These are phyloP conservation scores for Neonectria ditissima DNA, from an alignment of 2,329 filamentous ascomycete genomes.

Conservation along the genomic window DNA sequence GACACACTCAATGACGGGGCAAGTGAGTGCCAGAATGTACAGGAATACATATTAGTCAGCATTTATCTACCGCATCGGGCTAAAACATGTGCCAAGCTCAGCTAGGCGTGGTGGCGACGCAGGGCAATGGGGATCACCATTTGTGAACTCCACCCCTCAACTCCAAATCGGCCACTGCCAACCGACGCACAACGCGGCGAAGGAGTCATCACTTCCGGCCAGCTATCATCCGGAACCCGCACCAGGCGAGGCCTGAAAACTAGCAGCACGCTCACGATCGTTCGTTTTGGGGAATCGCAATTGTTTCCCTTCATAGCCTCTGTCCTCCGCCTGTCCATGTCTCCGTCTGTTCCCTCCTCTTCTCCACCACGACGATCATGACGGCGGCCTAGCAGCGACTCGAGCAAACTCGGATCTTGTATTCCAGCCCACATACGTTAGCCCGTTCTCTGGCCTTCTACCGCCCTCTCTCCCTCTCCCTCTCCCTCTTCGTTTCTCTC, in stretches of 20 bases:
- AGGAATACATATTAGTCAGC: not conserved
- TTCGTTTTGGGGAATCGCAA: not conserved
- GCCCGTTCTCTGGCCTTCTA: not conserved
- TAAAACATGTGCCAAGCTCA: conserved; percentile 8
- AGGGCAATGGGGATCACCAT: conserved; percentile 11
- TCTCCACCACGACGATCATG: conserved; percentile 12
- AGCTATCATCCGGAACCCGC: conserved; percentile 7
- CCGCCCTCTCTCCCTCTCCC: not conserved
- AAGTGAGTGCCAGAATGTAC: not conserved
- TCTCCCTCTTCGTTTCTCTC: too few species aligned
- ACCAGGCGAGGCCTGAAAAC: not conserved
- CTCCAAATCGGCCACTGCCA: not conserved
- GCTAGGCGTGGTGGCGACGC: conserved; percentile 1
- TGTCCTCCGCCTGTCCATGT: conserved; percentile 3
- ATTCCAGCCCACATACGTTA: not conserved
- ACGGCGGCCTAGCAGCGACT: conserved; percentile 11
- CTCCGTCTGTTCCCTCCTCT: not conserved
- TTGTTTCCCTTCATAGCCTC: not conserved
- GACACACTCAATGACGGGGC: not conserved
- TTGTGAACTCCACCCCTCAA: conserved; percentile 22
- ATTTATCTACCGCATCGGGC: not conserved
- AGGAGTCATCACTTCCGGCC: conserved; percentile 26
- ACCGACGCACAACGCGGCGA: conserved; percentile 26
- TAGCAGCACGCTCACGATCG: not conserved
- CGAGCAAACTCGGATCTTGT: not conserved